Conservation (phyloP, 768 basidiomycete genomes). For the Aureoboletus auriporus region DNA sequence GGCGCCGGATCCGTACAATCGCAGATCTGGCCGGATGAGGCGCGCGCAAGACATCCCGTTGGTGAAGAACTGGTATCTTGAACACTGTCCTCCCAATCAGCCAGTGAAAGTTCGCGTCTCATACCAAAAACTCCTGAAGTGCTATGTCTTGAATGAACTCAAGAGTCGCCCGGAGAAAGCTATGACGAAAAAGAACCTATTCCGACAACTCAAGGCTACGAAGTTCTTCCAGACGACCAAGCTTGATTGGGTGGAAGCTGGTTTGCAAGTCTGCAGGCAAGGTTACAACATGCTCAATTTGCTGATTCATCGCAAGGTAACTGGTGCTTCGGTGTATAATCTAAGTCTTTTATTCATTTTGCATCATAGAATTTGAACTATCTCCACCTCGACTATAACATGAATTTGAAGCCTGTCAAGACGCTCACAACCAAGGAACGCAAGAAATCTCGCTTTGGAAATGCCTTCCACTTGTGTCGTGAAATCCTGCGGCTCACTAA, state of each 20-base stretch:
- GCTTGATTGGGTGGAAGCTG: conserved; percentile 98
- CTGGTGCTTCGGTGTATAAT: neutral
- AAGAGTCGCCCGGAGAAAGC: conserved; percentile 88
- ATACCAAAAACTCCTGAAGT: conserved; percentile 96
- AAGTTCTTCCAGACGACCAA: conserved; percentile 99
- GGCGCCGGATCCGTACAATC: conserved; percentile 94
- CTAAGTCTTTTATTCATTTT: conserved; percentile 1
- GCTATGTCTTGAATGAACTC: conserved; percentile 92
- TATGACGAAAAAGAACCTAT: conserved; percentile 97
- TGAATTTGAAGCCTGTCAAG: conserved; percentile 97
- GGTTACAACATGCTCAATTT: conserved; percentile 99
- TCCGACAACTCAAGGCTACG: conserved; percentile 94
- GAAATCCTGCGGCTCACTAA: conserved; percentile 98
- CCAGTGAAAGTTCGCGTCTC: conserved; percentile 98
- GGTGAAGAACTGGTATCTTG: conserved; percentile 98
- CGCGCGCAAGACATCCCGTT: conserved; percentile 94
- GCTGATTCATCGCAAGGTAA: conserved; percentile 94
- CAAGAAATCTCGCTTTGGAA: conserved; percentile 99
- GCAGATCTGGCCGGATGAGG: conserved; percentile 88
- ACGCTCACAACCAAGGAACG: conserved; percentile 98
- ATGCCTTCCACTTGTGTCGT: conserved; percentile 96
- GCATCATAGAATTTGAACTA: conserved; percentile 75
- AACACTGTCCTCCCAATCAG: conserved; percentile 95
- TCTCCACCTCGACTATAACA: conserved; percentile 94
- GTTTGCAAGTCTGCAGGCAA: conserved; percentile 96